Evolutionary conservation across 768 basidiomycete species (phyloP), one percentile per base, ranked within the genome.

Genomic region (Fibroporia radiculosa): DNA sequence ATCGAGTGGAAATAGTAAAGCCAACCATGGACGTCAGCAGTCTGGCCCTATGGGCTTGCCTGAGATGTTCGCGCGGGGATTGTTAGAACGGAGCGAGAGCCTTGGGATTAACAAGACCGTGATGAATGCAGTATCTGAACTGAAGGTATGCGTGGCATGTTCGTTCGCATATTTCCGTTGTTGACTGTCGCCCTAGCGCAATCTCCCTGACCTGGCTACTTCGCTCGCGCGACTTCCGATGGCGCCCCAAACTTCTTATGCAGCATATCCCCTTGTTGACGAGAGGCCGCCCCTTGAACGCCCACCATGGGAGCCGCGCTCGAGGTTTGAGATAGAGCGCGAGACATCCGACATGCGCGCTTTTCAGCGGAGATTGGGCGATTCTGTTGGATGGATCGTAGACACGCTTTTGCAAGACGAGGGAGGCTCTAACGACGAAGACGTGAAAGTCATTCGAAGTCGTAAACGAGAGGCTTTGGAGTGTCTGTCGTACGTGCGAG

Each of bases 41-140:
- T 55, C 57, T 6, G 54, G 67, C 23, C 65, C 70, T 29, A 66
- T 81, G 59, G 78, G 75, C 26, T 63, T 84, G 16, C 77, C 86
- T 18, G 90, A 91, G 54, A 69, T 81, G 55, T 69, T 89, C 50
- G 74, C 88, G 1, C 73, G 82, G 40, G 81, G 84, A 18, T 62
- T 91, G 39, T 54, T 88, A 48, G 86, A 91, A 59, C 71, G 78
- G 16, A 79, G 85, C 22, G 87, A 89, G 64, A 84, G 76, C 48
- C 64, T 89, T 23, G 84, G 86, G n/a, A 84, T 89, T 48, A 90
- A 90, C 61, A 86, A 80, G 63, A 85, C 84, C 0, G 66, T 90
- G 16, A 78, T 84, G 76, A 85, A 74, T 59, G 87, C 87, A 0
- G 82, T 91, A 2, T 76, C 81, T 4, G 88, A 88, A 61, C 64